Conservation (phyloP, 169 alveolate species). For the Perkinsus marinus region DNA sequence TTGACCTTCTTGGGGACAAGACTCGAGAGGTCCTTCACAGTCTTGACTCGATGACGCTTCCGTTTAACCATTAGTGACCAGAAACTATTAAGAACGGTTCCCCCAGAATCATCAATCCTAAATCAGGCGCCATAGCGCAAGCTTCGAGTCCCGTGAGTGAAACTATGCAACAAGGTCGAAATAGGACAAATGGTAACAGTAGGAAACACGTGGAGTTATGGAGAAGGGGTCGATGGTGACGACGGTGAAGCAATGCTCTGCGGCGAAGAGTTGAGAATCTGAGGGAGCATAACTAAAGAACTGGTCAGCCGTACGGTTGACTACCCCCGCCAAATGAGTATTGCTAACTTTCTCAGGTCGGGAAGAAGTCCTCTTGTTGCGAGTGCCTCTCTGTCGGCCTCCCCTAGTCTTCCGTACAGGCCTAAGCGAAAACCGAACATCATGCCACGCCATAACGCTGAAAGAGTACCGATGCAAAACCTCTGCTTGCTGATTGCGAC, state of each 20-base stretch:
- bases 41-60: not conserved
- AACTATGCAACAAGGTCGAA: not conserved
- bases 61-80: not conserved
- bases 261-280: not conserved
- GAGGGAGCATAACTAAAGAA: not conserved
- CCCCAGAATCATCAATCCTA: not conserved
- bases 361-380: not conserved
- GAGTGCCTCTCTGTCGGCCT: not conserved
- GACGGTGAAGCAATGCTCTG: not conserved
- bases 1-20: not conserved
- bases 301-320: not conserved
- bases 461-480: not conserved
- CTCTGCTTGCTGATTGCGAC: not conserved
- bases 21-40: not conserved
- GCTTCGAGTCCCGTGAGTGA: not conserved
- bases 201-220: not conserved
- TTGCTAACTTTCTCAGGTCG: not conserved
- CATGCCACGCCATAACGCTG: not conserved
- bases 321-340: not conserved
- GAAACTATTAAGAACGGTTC: not conserved
- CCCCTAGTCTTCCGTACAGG: not conserved
- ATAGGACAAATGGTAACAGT: not conserved
- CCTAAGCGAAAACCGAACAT: not conserved
- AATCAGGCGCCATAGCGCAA: not conserved
- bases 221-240: not conserved